Conservation (phyloP, 805 yeast genomes). For the Yarrowia phangngaensis region DNA sequence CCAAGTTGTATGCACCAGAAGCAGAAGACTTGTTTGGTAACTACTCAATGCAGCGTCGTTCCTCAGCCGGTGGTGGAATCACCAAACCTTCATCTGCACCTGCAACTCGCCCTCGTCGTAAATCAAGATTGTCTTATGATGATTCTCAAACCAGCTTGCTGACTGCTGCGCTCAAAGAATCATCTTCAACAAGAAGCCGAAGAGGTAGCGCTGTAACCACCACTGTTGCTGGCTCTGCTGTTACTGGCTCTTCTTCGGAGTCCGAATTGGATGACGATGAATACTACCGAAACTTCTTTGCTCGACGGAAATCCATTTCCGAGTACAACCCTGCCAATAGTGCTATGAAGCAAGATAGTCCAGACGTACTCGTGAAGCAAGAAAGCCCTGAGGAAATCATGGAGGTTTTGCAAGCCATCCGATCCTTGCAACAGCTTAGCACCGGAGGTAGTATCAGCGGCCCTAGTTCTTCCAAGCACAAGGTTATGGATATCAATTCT, state of each 20-base stretch:
- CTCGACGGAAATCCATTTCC: conserved; percentile 23
- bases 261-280: conserved; percentile 22
- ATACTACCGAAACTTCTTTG: conserved; percentile 23
- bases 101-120: conserved; percentile 23
- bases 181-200: neutral
- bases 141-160: conserved; percentile 15
- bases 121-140: conserved; percentile 22
- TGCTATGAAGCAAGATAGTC: too few species aligned
- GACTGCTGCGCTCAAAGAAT: conserved; percentile 11
- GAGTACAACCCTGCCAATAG: conserved; percentile 27
- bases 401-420: conserved; percentile 43
- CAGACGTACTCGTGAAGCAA: conserved; percentile 15
- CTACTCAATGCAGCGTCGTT: too few species aligned
- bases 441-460: conserved; percentile 30
- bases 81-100: too few species aligned
- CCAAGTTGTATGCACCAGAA: too few species aligned
- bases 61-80: conserved; percentile 1
- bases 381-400: conserved; percentile 40
- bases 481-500: conserved; percentile 22
- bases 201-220: neutral
- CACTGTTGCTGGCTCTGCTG: conserved; percentile 13
- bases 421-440: conserved; percentile 43
- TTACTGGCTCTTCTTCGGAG: conserved; percentile 6
- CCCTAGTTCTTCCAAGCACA: conserved; percentile 29
- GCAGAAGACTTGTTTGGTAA: too few species aligned